Base-by-base conservation (phyloP, 108 stramenopile species). In the Aurantiochytrium sp. region DNA sequence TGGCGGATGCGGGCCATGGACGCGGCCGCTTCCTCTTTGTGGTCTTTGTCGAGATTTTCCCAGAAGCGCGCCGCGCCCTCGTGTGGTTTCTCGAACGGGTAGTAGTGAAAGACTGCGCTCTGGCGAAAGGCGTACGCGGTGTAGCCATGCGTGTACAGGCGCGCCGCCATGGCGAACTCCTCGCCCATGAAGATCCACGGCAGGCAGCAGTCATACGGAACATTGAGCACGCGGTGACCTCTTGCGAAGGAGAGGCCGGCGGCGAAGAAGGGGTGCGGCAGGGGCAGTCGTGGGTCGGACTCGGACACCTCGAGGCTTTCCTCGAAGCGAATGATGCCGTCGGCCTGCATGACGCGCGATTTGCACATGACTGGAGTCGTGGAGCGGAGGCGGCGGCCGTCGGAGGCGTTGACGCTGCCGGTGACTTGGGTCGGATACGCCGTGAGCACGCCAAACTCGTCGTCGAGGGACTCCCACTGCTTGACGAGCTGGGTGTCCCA, bases 101-200 rank as follows among this genome's bases (percentile, higher is more conserved):
- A 97, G 54, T 93, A 85, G 86, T 97, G 96, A 87, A 95, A 96
- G 55, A 94, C 89, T 6, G 95, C 96, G 8, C 91, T 90, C 89
- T 93, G 87, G 4, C 89, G 88, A 31, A 96, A 96, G 21, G 96
- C 93, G 85, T 90, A 96, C 19, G 95, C 91, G 59, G 96, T 94
- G 90, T 92, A 95, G 1, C 96, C 96, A 85, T 93, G 90, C 4
- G 95, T 95, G 53, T 86, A 96, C 10, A 96, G 89, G 41, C 96
- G 90, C 31, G 95, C 93, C 31, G 96, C 96, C 94, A 95, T 94
- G 68, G 91, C 90, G 31, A 94, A 65, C 90, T 97, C 96, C 89
- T 97, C 96, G 37, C 96, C 96, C 87, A 97, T 96, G 90, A 97
- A 97, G 3, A 96, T 54, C 45, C 94, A 90, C 55, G 91, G 94